A percentile compares a stretch with the other conserved stretches of the same genome.
Conservation (phyloP, 768 basidiomycete species). For the Macrolepiota albuminosa region DNA sequence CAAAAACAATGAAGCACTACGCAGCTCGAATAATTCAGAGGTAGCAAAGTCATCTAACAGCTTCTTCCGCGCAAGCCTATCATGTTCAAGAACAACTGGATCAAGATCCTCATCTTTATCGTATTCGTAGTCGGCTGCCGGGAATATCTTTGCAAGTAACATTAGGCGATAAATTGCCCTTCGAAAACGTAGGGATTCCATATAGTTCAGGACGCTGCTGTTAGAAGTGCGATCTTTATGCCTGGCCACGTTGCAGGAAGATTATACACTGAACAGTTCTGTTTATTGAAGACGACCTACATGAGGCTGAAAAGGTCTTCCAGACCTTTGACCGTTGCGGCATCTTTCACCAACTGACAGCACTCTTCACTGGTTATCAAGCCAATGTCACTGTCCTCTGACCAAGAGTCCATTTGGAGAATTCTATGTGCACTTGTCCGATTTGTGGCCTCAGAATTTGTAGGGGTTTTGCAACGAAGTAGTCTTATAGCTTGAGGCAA, state of each 20-base stretch:
- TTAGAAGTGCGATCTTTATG: slow-evolving; percentile 30
- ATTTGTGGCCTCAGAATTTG: not conserved
- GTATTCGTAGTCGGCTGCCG: slow-evolving; percentile 1
- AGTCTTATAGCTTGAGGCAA: slow-evolving; percentile 26
- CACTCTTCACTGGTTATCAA: slow-evolving; percentile 18
- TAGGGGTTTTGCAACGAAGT: slow-evolving; percentile 12
- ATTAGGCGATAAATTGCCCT: slow-evolving; percentile 17
- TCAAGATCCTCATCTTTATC: slow-evolving; percentile 6
- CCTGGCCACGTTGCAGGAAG: slow-evolving; percentile 21
- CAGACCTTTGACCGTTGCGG: slow-evolving; percentile 20
- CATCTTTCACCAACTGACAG: slow-evolving; percentile 19
- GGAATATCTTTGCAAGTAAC: slow-evolving; percentile 12
- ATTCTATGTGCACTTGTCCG: not conserved
- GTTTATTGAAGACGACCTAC: slow-evolving; percentile 17
- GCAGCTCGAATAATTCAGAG: slow-evolving; percentile 11
- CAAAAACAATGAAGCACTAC: slow-evolving; percentile 14
- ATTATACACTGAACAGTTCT: not conserved
- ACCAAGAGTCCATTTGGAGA: slow-evolving; percentile 3
- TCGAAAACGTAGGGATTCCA: slow-evolving; percentile 25
- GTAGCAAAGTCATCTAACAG: slow-evolving; percentile 8
- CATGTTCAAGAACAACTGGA: not conserved
- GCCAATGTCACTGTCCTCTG: slow-evolving; percentile 12
- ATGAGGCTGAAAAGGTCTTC: slow-evolving; percentile 37
- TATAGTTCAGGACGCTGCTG: slow-evolving; percentile 22
- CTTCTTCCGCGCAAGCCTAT: slow-evolving; percentile 6